These are phyloP conservation scores for Ensete glaucum DNA, from an alignment of 176 grass and related monocot genomes.

Conservation along the genomic window DNA sequence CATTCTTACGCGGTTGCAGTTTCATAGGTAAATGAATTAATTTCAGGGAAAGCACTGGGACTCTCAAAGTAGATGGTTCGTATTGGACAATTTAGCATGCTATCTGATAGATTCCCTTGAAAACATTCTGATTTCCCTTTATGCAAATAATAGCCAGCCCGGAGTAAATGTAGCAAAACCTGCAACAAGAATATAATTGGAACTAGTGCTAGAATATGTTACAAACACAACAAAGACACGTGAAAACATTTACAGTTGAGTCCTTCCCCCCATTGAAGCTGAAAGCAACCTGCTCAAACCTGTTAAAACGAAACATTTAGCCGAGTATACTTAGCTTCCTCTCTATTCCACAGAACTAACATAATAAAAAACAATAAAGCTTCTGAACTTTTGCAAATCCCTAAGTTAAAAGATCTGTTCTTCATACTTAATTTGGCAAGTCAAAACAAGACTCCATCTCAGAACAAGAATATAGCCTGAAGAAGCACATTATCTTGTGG, in stretches of 20 bases:
- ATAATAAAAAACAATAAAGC: no score
- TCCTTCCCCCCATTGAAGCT: constrained; percentile 99
- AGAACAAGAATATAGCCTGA: no score
- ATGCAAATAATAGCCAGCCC: constrained; percentile 91
- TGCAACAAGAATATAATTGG: constrained; percentile 15
- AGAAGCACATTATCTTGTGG: no score
- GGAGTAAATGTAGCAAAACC: constrained; percentile 93
- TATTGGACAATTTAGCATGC: constrained; percentile 62
- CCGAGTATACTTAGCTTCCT: neutral
- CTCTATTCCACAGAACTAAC: no score
- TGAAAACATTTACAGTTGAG: constrained; percentile 70
- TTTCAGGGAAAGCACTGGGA: constrained; percentile 83
- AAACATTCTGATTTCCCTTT: constrained; percentile 31
- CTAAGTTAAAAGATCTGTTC: no score
- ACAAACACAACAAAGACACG: constrained; percentile 19
- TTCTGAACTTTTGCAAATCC: no score
- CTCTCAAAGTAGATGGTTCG: constrained; percentile 97
- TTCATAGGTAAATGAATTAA: constrained; percentile 93
- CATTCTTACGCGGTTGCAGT: constrained; percentile 59
- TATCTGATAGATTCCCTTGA: constrained; percentile 28
- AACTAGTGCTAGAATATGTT: constrained; percentile 4
- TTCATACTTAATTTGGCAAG: no score
- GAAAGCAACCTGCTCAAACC: constrained; percentile 88
- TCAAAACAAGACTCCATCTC: no score
- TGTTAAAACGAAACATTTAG: constrained; percentile 31